Evolutionary conservation across 345 rosid genomes (phyloP).

Genomic region (Sonneratia caseolaris): DNA sequence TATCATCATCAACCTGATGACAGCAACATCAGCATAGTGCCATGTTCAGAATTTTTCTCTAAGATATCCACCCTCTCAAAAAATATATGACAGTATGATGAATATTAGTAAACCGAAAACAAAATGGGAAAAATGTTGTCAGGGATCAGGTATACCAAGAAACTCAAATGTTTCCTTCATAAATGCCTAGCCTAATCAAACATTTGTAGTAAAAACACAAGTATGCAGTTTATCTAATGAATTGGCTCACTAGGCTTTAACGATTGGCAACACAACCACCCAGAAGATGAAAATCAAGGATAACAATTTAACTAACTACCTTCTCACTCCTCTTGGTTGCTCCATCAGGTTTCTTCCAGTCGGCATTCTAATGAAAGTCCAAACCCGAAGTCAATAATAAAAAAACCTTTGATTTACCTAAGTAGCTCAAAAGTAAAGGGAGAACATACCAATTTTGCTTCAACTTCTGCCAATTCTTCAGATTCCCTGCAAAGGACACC

Average conservation of each 20-base stretch:
- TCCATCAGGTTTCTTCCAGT: constrained; percentile 45
- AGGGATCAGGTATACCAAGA: background rate
- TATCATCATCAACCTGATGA: constrained; percentile 56
- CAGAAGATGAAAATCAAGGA: no score
- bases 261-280: no score
- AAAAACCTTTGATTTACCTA: background rate
- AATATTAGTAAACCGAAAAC: background rate
- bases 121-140: no score
- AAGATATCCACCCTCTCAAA: background rate
- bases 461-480: constrained; percentile 88
- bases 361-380: constrained; percentile 48
- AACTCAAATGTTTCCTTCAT: background rate
- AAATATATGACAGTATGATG: background rate
- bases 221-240: background rate
- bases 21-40: background rate
- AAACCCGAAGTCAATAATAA: background rate
- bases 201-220: background rate
- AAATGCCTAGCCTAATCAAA: background rate
- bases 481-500: constrained; percentile 34
- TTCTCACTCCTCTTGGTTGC: constrained; percentile 41
- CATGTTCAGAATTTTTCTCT: background rate
- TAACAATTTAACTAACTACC: constrained; percentile 24
- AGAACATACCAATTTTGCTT: constrained; percentile 68
- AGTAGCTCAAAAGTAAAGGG: background rate
- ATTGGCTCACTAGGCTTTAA: no score